Percentiles rank a stretch among this genome's conserved stretches.
Conservation (phyloP, 495 filamentous ascomycete species). For the Diplogelasinospora grovesii region DNA sequence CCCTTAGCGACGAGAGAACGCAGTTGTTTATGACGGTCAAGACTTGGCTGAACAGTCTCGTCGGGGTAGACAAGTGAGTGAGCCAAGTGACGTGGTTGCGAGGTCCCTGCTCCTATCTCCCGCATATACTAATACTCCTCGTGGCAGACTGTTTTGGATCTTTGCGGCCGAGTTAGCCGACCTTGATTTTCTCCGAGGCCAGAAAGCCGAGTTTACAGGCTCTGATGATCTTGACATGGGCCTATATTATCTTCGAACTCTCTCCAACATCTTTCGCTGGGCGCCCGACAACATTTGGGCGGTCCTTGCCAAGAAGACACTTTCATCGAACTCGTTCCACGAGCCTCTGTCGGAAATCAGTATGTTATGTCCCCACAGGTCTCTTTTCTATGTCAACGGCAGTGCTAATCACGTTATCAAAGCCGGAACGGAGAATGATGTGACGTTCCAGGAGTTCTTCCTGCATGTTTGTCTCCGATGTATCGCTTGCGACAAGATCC, state of each 20-base stretch:
- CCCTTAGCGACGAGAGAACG: slow-evolving; percentile 62
- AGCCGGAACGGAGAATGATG: slow-evolving; percentile 42
- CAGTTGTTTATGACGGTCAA: slow-evolving; percentile 70
- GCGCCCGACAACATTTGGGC: slow-evolving; percentile 55
- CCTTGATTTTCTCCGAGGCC: slow-evolving; percentile 46
- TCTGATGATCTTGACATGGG: slow-evolving; percentile 69
- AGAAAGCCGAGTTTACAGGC: slow-evolving; percentile 20
- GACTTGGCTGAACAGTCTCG: slow-evolving; percentile 73
- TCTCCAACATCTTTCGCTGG: slow-evolving; percentile 63
- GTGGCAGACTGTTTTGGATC: slow-evolving; percentile 45
- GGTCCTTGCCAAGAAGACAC: slow-evolving; percentile 45
- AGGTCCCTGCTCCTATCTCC: no score
- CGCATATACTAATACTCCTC: slow-evolving; percentile 4
- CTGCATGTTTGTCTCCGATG: slow-evolving; percentile 51
- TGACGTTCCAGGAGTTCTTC: slow-evolving; percentile 56
- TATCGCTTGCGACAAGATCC: slow-evolving; percentile 42
- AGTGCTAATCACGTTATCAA: no score
- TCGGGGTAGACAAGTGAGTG: slow-evolving; percentile 55
- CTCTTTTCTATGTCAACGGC: neutral
- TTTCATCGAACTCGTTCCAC: slow-evolving; percentile 31
- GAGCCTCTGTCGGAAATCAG: slow-evolving; percentile 37
- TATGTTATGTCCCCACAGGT: slow-evolving; percentile 21
- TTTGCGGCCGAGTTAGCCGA: slow-evolving; percentile 50
- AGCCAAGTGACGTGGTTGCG: neutral
- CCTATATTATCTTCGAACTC: slow-evolving; percentile 68